A percentile compares a stretch with the other conserved stretches of the same genome.
These are phyloP conservation scores for Colletotrichum karsti DNA, from an alignment of 2,329 filamentous ascomycete species.

Conservation along the genomic window DNA sequence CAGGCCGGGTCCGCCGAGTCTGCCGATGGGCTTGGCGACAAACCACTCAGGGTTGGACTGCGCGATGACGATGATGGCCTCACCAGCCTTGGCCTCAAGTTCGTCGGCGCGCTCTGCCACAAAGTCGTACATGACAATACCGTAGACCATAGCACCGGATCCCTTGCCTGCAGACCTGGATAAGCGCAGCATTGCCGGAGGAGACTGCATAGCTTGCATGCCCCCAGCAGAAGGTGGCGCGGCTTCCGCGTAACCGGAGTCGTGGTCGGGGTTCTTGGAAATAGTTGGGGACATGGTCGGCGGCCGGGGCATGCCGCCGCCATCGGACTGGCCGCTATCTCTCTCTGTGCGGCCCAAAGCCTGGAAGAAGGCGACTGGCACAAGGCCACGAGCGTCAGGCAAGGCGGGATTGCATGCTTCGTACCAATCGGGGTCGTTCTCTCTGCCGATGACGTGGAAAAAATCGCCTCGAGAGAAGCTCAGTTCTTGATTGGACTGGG, in stretches of 20 bases:
- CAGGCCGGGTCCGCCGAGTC: constrained; percentile 92
- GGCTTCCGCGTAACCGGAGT: constrained; percentile 85
- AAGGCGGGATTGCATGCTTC: constrained; percentile 96
- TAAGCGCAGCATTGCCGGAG: constrained; percentile 46
- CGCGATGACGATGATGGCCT: constrained; percentile 97
- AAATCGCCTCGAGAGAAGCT: constrained; percentile 96
- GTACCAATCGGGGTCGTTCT: constrained; percentile 96
- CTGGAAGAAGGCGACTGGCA: constrained; percentile 95
- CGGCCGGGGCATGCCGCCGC: constrained; percentile 52
- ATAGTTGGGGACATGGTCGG: constrained; percentile 46
- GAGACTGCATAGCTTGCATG: constrained; percentile 26
- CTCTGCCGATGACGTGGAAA: constrained; percentile 95
- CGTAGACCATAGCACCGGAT: constrained; percentile 89
- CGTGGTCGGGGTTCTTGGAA: constrained; percentile 77
- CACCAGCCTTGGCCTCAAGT: constrained; percentile 91
- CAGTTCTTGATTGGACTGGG: constrained; percentile 79
- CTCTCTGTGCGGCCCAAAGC: constrained; percentile 90
- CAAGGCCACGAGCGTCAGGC: constrained; percentile 86
- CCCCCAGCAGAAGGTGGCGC: constrained; percentile 30
- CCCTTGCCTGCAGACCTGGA: constrained; percentile 56
- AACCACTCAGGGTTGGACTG: constrained; percentile 99
- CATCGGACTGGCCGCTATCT: constrained; percentile 80
- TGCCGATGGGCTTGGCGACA: constrained; percentile 97
- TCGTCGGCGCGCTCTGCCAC: constrained; percentile 95
- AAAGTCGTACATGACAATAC: constrained; percentile 97